Percentiles rank a stretch among this genome's conserved stretches.
phyloP scores from a whole-genome alignment of 306 rosid species.

The Betula pendula region DNA sequence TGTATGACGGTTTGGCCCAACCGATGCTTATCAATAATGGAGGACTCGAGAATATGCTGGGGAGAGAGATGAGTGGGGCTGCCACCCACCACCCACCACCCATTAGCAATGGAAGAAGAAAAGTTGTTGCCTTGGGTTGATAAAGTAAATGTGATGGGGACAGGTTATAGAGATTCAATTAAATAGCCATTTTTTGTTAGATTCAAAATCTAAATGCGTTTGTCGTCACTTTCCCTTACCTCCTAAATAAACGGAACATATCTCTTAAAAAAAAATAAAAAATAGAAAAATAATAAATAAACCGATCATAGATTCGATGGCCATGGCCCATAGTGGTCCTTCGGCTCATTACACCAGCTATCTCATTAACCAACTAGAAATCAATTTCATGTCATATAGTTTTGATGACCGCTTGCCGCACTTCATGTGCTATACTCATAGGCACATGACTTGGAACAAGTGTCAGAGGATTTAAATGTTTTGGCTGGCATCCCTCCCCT shows the following conservation, averaged over 20 bases:
- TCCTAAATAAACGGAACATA: background rate
- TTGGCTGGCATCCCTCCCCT: background rate
- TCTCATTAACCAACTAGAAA: background rate
- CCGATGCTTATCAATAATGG: background rate
- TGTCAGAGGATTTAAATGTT: background rate
- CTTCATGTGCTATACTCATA: background rate
- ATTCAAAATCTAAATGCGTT: slow-evolving; percentile 10
- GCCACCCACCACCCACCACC: background rate
- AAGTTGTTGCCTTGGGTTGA: background rate
- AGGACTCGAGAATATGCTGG: background rate
- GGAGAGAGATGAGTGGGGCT: background rate
- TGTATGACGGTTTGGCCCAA: too few relatives aligned
- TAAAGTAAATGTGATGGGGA: background rate
- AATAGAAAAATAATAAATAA: too few relatives aligned
- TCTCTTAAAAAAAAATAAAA: too few relatives aligned
- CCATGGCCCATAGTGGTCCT: background rate
- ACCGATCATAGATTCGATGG: background rate
- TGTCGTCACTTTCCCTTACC: slow-evolving; percentile 14
- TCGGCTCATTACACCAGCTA: background rate
- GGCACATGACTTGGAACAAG: background rate
- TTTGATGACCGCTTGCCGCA: background rate
- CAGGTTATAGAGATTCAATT: background rate
- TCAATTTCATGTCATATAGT: background rate
- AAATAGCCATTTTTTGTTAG: background rate
- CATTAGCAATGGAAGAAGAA: background rate